These are phyloP conservation scores for Aspergillus funiculosus DNA, from an alignment of 495 filamentous ascomycete genomes.

Conservation along the genomic window DNA sequence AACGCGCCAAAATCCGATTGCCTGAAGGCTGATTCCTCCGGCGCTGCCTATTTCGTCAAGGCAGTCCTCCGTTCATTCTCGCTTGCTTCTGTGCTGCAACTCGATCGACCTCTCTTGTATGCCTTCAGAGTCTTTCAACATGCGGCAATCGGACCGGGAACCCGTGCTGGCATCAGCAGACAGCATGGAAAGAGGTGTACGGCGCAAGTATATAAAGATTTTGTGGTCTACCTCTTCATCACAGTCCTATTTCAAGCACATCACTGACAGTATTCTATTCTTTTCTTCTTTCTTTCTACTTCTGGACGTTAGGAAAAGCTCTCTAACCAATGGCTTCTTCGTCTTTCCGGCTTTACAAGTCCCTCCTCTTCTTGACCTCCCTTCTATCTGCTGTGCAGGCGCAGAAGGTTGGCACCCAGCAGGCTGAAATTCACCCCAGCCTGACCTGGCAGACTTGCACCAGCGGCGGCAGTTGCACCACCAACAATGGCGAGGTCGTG, in stretches of 20 bases:
- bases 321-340: constrained; percentile 10
- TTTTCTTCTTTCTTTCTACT: not conserved
- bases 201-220: constrained; percentile 6
- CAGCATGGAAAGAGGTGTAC: not conserved
- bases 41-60: constrained; percentile 18
- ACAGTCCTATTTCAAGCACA: not conserved
- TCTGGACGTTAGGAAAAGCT: too few species aligned
- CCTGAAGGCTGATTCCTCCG: not conserved
- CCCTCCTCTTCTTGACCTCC: constrained; percentile 25
- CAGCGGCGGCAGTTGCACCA: constrained; percentile 45
- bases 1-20: not conserved
- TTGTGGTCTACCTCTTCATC: not conserved
- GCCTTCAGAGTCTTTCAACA: not conserved
- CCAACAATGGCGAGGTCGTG: constrained; percentile 48
- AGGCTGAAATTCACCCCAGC: constrained; percentile 53
- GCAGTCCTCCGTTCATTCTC: constrained; percentile 1
- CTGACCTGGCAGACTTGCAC: constrained; percentile 55
- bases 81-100: not conserved
- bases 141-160: constrained; percentile 14
- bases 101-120: not conserved
- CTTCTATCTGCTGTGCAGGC: constrained; percentile 25
- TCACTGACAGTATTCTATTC: not conserved
- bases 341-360: constrained; percentile 15
- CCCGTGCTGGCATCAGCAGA: constrained; percentile 6
- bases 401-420: constrained; percentile 54